These are phyloP conservation scores for Monilinia fructicola DNA, from an alignment of 2,329 filamentous ascomycete species.

Conservation along the genomic window DNA sequence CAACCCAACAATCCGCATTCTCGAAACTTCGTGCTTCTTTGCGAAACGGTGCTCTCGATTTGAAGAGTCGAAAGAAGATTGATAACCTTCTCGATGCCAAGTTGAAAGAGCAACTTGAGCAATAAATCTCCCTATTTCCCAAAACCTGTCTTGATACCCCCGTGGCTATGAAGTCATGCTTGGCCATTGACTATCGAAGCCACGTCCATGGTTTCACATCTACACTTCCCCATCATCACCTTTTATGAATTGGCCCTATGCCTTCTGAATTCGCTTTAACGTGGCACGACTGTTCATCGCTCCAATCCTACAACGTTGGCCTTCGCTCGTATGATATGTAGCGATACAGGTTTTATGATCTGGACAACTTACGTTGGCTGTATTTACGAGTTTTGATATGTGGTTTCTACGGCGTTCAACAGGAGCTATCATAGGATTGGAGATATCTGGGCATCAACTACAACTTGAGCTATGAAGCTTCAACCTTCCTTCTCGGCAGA, in stretches of 20 bases:
- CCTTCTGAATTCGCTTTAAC: constrained; percentile 14
- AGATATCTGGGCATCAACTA: constrained; percentile 33
- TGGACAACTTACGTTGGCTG: constrained; percentile 35
- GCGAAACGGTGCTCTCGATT: constrained; percentile 53
- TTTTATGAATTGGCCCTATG: constrained; percentile 8
- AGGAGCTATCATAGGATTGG: constrained; percentile 39
- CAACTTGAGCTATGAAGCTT: constrained; percentile 8
- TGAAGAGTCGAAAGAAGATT: constrained; percentile 58
- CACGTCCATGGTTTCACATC: constrained; percentile 6
- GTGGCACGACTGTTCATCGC: constrained; percentile 17
- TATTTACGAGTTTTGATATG: constrained; percentile 39
- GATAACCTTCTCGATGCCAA: constrained; percentile 51
- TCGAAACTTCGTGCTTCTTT: constrained; percentile 52
- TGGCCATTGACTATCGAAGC: constrained; percentile 17
- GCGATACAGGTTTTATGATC: constrained; percentile 25
- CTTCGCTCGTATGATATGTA: constrained; percentile 20
- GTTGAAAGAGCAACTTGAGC: constrained; percentile 53
- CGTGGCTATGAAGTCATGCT: constrained; percentile 17
- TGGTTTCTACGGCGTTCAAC: constrained; percentile 38
- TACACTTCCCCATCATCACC: constrained; percentile 4
- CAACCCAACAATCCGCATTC: constrained; percentile 48
- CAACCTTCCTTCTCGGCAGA: constrained; percentile 18
- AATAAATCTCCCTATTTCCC: constrained; percentile 26
- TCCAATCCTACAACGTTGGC: constrained; percentile 19
- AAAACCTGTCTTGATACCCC: neutral